Evolutionary conservation across 305 asterid species (phyloP), one percentile per base, ranked within the genome.

Genomic region (Fraxinus latifolia): DNA sequence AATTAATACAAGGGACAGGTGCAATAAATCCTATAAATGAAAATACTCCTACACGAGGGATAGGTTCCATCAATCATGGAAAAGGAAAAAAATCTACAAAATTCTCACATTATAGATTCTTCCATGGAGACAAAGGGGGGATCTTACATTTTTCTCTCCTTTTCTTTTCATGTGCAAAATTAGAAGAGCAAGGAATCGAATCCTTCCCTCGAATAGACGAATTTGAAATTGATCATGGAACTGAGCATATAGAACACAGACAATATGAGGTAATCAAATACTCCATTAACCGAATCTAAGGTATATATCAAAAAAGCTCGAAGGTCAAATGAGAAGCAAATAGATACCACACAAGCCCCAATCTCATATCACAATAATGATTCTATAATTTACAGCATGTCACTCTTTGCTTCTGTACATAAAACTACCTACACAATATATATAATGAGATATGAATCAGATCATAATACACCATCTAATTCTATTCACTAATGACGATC

Each of bases 381-480:
- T 77, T 81, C 78, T 85, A 85, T 72, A 80, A 73, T 77, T 80
- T 80, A 86, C 89, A 86, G 68, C 79, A 82, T 68, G 32, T 50
- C 82, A 67, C 77, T 31, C 79, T 81, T 77, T 53, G 87, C 87
- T 86, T 82, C 89, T 85, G 85, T 89, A 84, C 89, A 87, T 80
- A 32, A 75, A 77, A 76, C 83, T 44, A 34, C 70, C 74, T 84
- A 81, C 3, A 79, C 3, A 81, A 25, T 81, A 84, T 77, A 47
- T 67, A 73, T 77, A 79, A 77, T 32, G 70, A 79, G 78, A 77
- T 77, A 80, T 77, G 42, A 80, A 55, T 80, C 37, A 68, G 81
- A 80, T 84, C 89, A 34, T 62, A 77, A 47, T 77, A 67, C 44
- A 68, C 80, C 58, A 71, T 74, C 73, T 53, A 74, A 53, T 82